Base-by-base conservation (phyloP, 176 grass and related monocot species). In the Musa acuminata region DNA sequence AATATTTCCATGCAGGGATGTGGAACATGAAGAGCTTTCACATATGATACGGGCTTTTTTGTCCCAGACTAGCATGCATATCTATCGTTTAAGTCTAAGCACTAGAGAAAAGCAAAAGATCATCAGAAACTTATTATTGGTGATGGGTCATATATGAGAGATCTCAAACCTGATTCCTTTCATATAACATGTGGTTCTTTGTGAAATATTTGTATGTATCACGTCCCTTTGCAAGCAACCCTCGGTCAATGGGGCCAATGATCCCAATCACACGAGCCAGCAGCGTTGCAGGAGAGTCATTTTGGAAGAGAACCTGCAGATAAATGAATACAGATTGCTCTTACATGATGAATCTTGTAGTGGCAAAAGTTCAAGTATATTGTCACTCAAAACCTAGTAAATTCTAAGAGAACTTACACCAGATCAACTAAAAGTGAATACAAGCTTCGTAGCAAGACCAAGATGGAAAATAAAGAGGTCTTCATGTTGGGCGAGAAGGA, bases 201-300 rank as follows among this genome's bases (percentile, higher is more conserved):
- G 96, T 99, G 76, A 94, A 99, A 80, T 95, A 91, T 85, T 99
- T 99, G 86, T 89, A 99, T 71, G 91, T 94, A 53, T 94, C 96
- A 11, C 83, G 90, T 62, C 96, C 96, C 76, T 95, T 92, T 12
- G 88, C 88, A 72, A 99, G 96, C 96, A 99, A 91, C n/a, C 75
- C 86, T 91, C 94, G 96, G 62, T 99, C 96, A 62, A 99, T 91
- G 52, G 87, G 73, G 49, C 91, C 82, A 78, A 87, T 89, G 60
- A 99, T 99, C 72, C 96, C 96, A 64, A 99, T 91, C 66, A 99
- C 88, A 52, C 96, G 90, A 63, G 96, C 96, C 75, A 99, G 76
- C 67, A 99, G 77, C 54, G 96, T 99, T 12, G 91, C 96, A 84
- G 90, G 96, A 76, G 96, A 99, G 83, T 99, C 96, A 58, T 99